phyloP scores from a whole-genome alignment of 257 asterid species.

The Knoxia roxburghii region DNA sequence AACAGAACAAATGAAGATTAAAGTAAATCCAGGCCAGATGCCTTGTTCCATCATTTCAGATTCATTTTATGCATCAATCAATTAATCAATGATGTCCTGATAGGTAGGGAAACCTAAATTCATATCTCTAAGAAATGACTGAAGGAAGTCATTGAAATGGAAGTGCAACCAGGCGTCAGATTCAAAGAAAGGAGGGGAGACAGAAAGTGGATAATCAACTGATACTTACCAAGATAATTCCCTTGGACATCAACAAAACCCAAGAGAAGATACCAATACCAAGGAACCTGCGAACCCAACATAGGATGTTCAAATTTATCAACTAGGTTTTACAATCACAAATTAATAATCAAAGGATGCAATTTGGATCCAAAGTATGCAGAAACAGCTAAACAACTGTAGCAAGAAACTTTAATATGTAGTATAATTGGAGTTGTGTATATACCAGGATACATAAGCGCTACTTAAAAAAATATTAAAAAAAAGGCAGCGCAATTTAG shows the following conservation, averaged over 20 bases:
- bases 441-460: no score
- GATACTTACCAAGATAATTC: slow-evolving; percentile 54
- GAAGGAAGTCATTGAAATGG: no score
- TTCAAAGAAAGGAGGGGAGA: background rate
- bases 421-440: no score
- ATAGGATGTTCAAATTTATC: background rate
- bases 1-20: background rate
- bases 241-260: slow-evolving; percentile 69
- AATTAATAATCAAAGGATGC: background rate
- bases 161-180: background rate
- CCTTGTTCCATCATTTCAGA: background rate
- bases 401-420: no score
- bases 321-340: background rate
- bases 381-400: background rate
- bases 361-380: background rate
- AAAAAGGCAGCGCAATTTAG: no score
- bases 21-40: background rate
- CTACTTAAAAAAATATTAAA: no score
- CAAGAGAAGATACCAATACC: slow-evolving; percentile 70
- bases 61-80: background rate
- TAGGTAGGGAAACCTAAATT: background rate
- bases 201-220: background rate
- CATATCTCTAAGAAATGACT: background rate
- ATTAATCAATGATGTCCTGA: background rate
- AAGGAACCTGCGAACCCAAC: slow-evolving; percentile 48